These are phyloP conservation scores for Delitschia confertaspora DNA, from an alignment of 495 filamentous ascomycete species.

Conservation along the genomic window DNA sequence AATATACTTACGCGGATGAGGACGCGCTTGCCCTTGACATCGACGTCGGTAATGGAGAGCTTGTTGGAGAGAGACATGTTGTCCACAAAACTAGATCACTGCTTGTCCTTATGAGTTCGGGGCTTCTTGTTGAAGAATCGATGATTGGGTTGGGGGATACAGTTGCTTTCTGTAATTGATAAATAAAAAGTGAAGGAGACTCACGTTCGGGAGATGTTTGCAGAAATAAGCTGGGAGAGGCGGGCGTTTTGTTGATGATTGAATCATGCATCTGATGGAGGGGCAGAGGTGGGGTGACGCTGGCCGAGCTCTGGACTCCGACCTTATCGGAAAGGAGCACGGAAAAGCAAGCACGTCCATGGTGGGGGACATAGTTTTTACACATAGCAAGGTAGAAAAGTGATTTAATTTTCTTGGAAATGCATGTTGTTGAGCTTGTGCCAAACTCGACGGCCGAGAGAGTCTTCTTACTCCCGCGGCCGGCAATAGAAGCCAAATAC, in stretches of 20 bases:
- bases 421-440: no score
- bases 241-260: no score
- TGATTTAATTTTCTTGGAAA: no score
- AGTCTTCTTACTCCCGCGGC: slow-evolving; percentile 20
- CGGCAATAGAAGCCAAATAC: no score
- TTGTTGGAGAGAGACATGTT: slow-evolving; percentile 98
- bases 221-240: neutral
- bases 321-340: neutral
- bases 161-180: slow-evolving; percentile 1
- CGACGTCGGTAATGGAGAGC: slow-evolving; percentile 89
- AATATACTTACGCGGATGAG: slow-evolving; percentile 74
- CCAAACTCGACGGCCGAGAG: no score
- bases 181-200: no score
- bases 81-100: no score
- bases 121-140: no score
- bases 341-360: slow-evolving; percentile 1
- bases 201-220: neutral
- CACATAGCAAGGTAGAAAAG: no score
- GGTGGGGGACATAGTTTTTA: no score
- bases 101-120: no score
- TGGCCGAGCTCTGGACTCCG: neutral
- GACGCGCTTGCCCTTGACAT: slow-evolving; percentile 96
- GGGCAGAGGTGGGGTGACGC: slow-evolving; percentile 4
- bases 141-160: neutral
- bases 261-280: neutral